Evolutionary conservation across 2,329 filamentous ascomycete species (phyloP), one percentile per base, ranked within the genome.

Genomic region (Xylaria sp.): DNA sequence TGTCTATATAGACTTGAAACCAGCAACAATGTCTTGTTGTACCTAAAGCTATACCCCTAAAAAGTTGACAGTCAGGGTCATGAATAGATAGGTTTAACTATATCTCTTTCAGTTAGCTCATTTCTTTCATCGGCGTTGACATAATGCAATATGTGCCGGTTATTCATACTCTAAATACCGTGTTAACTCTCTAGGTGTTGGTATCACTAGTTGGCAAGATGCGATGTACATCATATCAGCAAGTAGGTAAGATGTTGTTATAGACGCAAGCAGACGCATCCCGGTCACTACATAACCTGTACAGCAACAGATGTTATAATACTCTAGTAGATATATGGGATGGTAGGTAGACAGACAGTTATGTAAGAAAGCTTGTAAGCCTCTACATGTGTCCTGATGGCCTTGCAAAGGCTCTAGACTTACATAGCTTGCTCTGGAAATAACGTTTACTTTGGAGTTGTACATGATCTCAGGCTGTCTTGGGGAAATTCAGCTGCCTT

Each of bases 31-130:
- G 25, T 17, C 45, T 53, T 61, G 47, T 57, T 61, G 9, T 61
- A 53, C 61, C 59, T 47, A 58, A 54, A 69, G 59, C 67, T 68
- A 69, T 62, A 62, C 64, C 66, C 55, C 45, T 61, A 51, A 2
- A 33, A 51, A 29, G 31, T 63, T 58, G 47, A 31, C 36, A 44
- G 54, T 61, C 27, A 55, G 20, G 50, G 36, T 11, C 15, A 20
- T 61, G 31, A 55, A 54, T 60, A 50, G 39, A 36, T 13, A 15
- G n/a, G 25, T 4, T 22, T 2, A 17, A 15, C 5, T 42, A 38
- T 50, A n/a, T 39, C n/a, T 50, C 49, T 25, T 55, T 11, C n/a
- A 27, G 2, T 49, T 29, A 2, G 1, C 17, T 7, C 20, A n/a
- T 44, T 20, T 50, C 25, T n/a, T n/a, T 9, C 3, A 11, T 5